These are phyloP conservation scores for Achlya hypogyna DNA, from an alignment of 352 stramenopile species.

Conservation along the genomic window DNA sequence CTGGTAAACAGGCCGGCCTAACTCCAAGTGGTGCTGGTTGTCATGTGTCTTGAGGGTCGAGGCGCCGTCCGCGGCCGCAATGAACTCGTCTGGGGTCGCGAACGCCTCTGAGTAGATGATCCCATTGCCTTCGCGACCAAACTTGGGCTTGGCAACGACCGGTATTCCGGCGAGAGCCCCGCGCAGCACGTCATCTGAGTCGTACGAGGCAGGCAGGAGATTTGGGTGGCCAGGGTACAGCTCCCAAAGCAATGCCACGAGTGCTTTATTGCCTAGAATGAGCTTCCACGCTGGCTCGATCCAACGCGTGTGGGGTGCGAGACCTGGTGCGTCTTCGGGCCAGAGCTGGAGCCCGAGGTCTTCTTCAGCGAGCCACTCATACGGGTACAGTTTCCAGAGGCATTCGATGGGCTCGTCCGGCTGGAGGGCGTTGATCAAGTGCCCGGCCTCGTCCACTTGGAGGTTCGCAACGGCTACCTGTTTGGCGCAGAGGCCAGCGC, in stretches of 20 bases:
- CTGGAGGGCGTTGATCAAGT: background rate
- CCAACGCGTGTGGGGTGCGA: background rate
- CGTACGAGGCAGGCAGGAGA: background rate
- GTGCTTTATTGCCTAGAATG: constrained; percentile 7
- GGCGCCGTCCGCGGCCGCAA: background rate
- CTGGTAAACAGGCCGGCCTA: background rate
- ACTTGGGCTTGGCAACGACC: constrained; percentile 13
- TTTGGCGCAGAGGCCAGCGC: background rate
- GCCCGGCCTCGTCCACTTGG: background rate
- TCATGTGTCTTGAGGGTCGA: background rate
- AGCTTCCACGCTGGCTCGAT: constrained; percentile 12
- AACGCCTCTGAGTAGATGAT: background rate
- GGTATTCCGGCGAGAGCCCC: background rate
- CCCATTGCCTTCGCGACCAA: background rate
- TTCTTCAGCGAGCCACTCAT: constrained; percentile 10
- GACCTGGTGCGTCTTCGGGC: too few relatives aligned
- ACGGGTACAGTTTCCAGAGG: constrained; percentile 10
- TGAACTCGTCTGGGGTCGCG: background rate
- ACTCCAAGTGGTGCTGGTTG: background rate
- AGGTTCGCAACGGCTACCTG: background rate
- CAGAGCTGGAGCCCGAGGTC: background rate
- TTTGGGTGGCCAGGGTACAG: constrained; percentile 6
- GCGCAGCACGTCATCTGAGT: background rate
- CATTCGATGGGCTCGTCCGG: background rate
- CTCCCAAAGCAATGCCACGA: constrained; percentile 1